These are phyloP conservation scores for Cryptosporidium ryanae DNA, from an alignment of 169 alveolate species.

Conservation along the genomic window DNA sequence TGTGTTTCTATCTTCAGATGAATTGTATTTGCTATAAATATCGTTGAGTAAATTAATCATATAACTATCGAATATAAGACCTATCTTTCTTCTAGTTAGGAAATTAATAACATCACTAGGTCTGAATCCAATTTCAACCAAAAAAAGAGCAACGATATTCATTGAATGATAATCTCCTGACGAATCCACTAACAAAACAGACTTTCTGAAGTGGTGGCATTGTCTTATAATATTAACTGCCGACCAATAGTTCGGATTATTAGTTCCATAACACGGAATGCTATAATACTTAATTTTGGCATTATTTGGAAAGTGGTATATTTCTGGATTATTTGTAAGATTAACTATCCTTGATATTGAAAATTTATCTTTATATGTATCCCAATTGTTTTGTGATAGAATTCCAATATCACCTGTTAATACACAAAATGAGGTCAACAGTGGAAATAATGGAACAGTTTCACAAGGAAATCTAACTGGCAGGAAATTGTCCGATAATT, in stretches of 20 bases:
- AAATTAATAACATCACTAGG: conserved; percentile 34
- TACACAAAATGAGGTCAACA: conserved; percentile 33
- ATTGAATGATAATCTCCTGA: conserved; percentile 56
- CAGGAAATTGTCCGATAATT: conserved; percentile 14
- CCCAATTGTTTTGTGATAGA: conserved; percentile 61
- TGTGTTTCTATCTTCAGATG: conserved; percentile 19
- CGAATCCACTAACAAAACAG: conserved; percentile 39
- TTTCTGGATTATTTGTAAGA: conserved; percentile 49
- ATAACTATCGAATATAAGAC: conserved; percentile 43
- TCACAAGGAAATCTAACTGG: conserved; percentile 51
- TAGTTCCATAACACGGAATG: conserved; percentile 57
- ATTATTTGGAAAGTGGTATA: conserved; percentile 38
- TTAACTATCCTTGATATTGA: conserved; percentile 36
- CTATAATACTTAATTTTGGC: conserved; percentile 44
- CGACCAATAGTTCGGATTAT: conserved; percentile 33
- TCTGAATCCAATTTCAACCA: conserved; percentile 53
- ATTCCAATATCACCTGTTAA: conserved; percentile 55
- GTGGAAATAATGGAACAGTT: conserved; percentile 49
- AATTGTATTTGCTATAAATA: conserved; percentile 8
- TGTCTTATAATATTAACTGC: conserved; percentile 62
- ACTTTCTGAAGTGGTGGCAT: conserved; percentile 47
- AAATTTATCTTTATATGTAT: conserved; percentile 37
- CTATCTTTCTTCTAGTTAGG: conserved; percentile 29
- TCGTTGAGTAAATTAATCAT: conserved; percentile 14
- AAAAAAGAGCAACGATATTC: conserved; percentile 40